A percentile compares a stretch with the other conserved stretches of the same genome.
Evolutionary conservation across 1,284 basidiomycete genomes (phyloP).

Genomic region (Cutaneotrichosporon sp.): DNA sequence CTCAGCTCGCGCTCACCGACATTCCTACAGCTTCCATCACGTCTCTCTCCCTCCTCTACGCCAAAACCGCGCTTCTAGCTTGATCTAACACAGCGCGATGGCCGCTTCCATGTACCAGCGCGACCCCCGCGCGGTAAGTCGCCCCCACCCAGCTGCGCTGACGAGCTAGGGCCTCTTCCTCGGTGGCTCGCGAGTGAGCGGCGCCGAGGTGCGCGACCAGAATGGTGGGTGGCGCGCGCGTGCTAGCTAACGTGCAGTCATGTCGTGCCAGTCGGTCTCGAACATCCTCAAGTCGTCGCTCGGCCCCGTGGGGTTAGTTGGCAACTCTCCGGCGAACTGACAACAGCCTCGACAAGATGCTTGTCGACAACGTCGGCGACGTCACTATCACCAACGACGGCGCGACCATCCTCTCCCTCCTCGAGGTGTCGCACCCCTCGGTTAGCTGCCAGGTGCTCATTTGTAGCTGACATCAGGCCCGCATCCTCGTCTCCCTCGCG

Average conservation of each 20-base stretch:
- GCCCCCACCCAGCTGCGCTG: constrained; percentile 15
- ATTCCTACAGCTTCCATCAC: constrained; percentile 23
- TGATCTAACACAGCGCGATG: constrained; percentile 34
- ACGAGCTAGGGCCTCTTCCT: constrained; percentile 73
- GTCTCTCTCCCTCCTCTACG: neutral
- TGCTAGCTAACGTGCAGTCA: constrained; percentile 61
- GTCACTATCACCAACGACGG: constrained; percentile 99
- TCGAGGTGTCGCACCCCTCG: constrained; percentile 92
- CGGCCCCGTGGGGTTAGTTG: constrained; percentile 71
- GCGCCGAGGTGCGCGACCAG: constrained; percentile 94
- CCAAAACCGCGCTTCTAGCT: neutral
- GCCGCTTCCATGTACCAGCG: constrained; percentile 55
- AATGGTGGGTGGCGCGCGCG: constrained; percentile 66
- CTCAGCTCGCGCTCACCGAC: neutral
- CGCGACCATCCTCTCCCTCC: constrained; percentile 90
- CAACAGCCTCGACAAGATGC: constrained; percentile 85
- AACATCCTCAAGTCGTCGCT: constrained; percentile 97
- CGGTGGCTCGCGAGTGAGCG: constrained; percentile 89
- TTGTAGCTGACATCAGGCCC: constrained; percentile 54
- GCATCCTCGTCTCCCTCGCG: constrained; percentile 96
- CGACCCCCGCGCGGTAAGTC: constrained; percentile 53
- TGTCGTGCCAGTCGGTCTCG: constrained; percentile 93
- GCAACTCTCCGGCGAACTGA: neutral
- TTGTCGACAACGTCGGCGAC: constrained; percentile 99
- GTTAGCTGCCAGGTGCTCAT: constrained; percentile 57